Base-by-base conservation (phyloP, 305 asterid species). In the Plantago coronopus region DNA sequence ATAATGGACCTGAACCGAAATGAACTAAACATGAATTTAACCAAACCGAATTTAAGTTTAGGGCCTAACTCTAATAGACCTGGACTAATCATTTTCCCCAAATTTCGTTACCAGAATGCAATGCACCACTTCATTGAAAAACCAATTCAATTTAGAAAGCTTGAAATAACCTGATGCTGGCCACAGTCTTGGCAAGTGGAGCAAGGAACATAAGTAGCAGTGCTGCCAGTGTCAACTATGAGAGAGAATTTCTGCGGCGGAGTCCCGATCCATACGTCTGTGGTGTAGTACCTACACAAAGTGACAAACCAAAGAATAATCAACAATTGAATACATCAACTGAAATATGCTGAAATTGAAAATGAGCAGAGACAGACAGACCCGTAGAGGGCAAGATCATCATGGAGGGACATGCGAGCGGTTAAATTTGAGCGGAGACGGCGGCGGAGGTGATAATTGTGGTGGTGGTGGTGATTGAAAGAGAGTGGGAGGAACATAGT, bases 151-250 rank as follows among this genome's bases (percentile, higher is more conserved):
- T 37, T 17, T 49, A 54, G 40, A 42, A 67, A 61, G 18, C 1
- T 2, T 2, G 21, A 50, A 50, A 10, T 23, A 12, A 91, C 98
- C 98, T 86, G 95, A 72, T 91, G 98, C 64, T 69, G 82, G 67
- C 98, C 98, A 58, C 98, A 91, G 64, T 80, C 87, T 69, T 76
- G 81, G 68, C 98, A 91, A 16, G 95, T 91, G 44, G 95, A 70
- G 69, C 98, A 91, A 37, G 98, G 98, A 53, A 91, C 98, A 71
- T 81, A 91, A 53, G 98, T 91, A 50, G 86, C 95, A 15, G 97
- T 84, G 70, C 98, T 91, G 38, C 98, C 98, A 0, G 98, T 86
- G 74, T 91, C 98, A 23, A 91, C 95, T 59, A 91, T 88, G 40
- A 91, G 80, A 15, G 98, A 93, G 65, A 91, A 91, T 71, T 63